phyloP scores from a whole-genome alignment of 805 yeast species.

The Saccharomycopsis fodiens region DNA sequence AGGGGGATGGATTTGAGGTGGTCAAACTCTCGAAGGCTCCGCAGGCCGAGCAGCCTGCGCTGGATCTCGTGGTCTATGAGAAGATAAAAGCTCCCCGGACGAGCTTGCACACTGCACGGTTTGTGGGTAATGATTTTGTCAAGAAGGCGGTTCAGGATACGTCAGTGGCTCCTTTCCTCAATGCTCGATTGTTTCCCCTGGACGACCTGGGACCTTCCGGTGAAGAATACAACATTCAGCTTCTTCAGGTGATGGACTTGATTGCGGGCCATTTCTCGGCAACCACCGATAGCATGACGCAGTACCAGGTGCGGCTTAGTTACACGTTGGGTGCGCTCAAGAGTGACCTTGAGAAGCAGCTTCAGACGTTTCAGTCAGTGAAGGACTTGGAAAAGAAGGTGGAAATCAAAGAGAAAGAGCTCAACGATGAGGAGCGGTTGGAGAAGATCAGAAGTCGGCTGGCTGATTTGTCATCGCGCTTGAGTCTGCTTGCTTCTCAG shows the following conservation, averaged over 20 bases:
- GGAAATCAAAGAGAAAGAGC: too few relatives aligned
- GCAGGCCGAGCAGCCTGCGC: not conserved
- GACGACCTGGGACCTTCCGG: not conserved
- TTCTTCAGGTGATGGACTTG: not conserved
- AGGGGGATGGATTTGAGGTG: not conserved
- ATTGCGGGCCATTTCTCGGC: not conserved
- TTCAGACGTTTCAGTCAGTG: slow-evolving; percentile 1
- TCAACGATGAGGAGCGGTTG: not conserved
- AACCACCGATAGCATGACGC: not conserved
- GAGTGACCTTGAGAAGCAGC: slow-evolving; percentile 14
- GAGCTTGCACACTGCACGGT: not conserved
- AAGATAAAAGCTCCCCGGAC: not conserved
- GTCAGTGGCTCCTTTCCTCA: not conserved
- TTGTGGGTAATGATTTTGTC: not conserved
- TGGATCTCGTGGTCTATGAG: not conserved
- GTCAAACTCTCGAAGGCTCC: not conserved
- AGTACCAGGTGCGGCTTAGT: slow-evolving; percentile 9
- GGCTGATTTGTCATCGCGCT: not conserved
- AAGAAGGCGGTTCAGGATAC: not conserved
- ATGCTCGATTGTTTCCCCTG: not conserved
- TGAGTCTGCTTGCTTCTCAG: not conserved
- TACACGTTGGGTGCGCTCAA: slow-evolving; percentile 1
- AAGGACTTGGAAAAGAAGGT: not conserved
- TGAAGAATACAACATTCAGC: not conserved
- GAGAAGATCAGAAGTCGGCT: slow-evolving; percentile 4